A percentile compares a stretch with the other conserved stretches of the same genome.
Conservation (phyloP, 2,329 filamentous ascomycete species). For the Beauveria rudraprayagi region DNA sequence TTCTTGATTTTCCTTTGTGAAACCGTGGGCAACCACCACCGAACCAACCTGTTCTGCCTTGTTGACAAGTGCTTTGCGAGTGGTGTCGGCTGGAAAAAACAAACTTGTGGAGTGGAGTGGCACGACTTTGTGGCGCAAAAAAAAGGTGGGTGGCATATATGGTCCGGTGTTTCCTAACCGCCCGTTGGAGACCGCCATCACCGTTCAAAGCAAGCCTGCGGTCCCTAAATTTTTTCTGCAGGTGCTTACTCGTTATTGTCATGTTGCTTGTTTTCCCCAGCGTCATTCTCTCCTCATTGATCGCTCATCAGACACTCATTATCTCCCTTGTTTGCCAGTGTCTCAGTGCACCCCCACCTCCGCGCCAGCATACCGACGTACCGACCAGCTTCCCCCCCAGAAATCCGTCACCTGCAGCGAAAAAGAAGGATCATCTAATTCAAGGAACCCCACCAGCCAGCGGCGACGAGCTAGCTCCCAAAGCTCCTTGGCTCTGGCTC, state of each 20-base stretch:
- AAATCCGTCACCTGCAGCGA: neutral
- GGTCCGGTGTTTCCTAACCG: neutral
- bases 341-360: neutral
- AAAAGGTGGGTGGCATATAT: neutral
- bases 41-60: neutral
- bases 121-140: conserved; percentile 1
- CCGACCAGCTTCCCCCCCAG: neutral
- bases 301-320: neutral
- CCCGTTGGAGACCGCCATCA: conserved; percentile 3
- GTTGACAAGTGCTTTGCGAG: neutral
- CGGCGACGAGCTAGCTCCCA: neutral
- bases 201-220: neutral
- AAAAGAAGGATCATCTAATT: neutral
- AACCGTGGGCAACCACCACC: neutral
- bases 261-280: neutral
- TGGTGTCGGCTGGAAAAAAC: neutral
- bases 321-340: neutral
- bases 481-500: no score
- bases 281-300: neutral
- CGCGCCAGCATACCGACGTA: neutral
- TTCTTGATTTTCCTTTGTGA: neutral
- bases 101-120: conserved; percentile 1
- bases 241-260: neutral
- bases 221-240: neutral
- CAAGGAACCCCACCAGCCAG: neutral